Conservation (phyloP, 371 early-diverging fungal genomes). For the Thermomucor indicae-seudaticae region DNA sequence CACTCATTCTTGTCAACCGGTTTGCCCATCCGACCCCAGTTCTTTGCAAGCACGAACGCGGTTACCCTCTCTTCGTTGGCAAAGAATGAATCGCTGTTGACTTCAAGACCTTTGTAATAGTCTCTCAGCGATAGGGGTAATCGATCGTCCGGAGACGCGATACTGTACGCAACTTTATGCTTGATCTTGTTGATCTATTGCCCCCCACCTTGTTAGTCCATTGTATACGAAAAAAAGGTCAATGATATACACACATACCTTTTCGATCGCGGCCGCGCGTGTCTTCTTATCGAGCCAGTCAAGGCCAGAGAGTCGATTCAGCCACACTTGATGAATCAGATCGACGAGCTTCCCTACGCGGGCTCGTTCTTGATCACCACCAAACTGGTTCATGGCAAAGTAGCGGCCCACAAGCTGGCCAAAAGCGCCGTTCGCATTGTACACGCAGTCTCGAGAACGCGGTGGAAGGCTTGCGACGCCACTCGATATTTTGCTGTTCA, state of each 20-base stretch:
- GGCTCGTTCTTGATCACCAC: conserved; percentile 29
- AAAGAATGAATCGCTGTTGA: conserved; percentile 33
- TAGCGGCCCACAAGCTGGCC: conserved; percentile 54
- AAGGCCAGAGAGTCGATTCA: conserved; percentile 28
- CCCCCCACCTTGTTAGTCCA: too few species aligned
- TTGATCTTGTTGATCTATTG: conserved; percentile 19
- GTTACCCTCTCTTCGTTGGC: conserved; percentile 29
- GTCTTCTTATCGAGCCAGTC: conserved; percentile 56
- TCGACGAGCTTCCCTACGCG: conserved; percentile 28
- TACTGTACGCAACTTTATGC: conserved; percentile 51
- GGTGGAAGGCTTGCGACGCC: conserved; percentile 32
- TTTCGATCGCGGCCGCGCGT: conserved; percentile 37
- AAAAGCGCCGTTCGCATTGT: conserved; percentile 27
- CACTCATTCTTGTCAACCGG: conserved; percentile 44
- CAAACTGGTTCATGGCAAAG: conserved; percentile 44
- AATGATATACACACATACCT: conserved; percentile 10
- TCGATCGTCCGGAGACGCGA: conserved; percentile 37
- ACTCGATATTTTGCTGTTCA: conserved; percentile 17
- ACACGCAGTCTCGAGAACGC: conserved; percentile 46
- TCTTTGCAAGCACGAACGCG: conserved; percentile 13
- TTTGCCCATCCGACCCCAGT: conserved; percentile 29
- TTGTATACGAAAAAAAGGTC: background rate
- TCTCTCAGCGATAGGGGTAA: conserved; percentile 36
- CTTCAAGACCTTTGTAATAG: conserved; percentile 33
- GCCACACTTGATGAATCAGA: conserved; percentile 24